These are phyloP conservation scores for Dothistroma septosporum DNA, from an alignment of 2,329 filamentous ascomycete species.

Conservation along the genomic window DNA sequence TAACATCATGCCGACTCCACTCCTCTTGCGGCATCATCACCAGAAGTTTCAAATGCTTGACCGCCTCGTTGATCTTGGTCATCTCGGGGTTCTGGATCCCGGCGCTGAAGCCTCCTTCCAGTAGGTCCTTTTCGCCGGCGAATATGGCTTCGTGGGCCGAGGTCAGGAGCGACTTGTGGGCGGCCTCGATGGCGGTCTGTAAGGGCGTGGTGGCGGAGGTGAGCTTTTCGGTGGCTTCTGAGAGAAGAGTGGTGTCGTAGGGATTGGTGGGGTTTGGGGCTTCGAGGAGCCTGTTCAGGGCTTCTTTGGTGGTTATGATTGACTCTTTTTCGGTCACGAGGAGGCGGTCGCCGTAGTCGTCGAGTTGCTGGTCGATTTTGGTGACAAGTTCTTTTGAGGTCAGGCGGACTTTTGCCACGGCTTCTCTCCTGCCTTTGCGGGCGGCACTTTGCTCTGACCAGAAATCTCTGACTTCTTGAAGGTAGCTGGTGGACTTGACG, in stretches of 20 bases:
- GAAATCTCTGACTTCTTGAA: conserved; percentile 36
- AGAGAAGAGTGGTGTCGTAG: conserved; percentile 18
- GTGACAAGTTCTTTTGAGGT: conserved; percentile 26
- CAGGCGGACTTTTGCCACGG: conserved; percentile 19
- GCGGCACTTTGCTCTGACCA: conserved; percentile 32
- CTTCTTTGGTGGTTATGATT: conserved; percentile 28
- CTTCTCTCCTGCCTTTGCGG: conserved; percentile 24
- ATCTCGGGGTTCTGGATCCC: conserved; percentile 19
- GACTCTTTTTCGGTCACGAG: conserved; percentile 22
- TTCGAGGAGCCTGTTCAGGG: conserved; percentile 28
- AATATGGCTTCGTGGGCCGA: conserved; percentile 37
- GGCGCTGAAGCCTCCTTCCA: conserved; percentile 19
- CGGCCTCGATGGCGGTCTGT: conserved; percentile 21
- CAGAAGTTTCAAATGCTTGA: conserved; percentile 29
- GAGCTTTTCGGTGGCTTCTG: conserved; percentile 20
- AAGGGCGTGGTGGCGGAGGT: conserved; percentile 26
- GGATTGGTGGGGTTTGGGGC: conserved; percentile 20
- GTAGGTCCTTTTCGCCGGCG: conserved; percentile 33
- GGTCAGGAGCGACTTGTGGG: conserved; percentile 30
- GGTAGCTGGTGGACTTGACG: conserved; percentile 36
- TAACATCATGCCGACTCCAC: conserved; percentile 32
- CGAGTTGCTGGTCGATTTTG: conserved; percentile 25
- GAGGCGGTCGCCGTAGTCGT: conserved; percentile 31
- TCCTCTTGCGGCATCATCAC: conserved; percentile 31
- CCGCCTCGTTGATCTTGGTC: conserved; percentile 23